These are phyloP conservation scores for Cajanus cajan DNA, from an alignment of 306 rosid genomes.

Conservation along the genomic window DNA sequence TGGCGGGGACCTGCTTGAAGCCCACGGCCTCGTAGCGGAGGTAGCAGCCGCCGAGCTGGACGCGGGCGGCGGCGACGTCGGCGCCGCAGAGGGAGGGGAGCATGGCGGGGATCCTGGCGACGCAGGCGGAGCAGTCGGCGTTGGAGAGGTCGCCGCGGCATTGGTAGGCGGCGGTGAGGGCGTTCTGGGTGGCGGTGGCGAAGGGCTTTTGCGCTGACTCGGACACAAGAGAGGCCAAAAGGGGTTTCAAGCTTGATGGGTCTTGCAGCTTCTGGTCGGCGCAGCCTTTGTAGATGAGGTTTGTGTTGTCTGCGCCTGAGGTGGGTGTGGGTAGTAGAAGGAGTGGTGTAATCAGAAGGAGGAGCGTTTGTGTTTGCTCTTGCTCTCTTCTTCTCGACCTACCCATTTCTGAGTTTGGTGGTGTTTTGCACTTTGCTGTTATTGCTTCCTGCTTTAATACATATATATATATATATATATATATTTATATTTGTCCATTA, in stretches of 20 bases:
- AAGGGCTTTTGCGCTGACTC: slow-evolving; percentile 55
- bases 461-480: too few species aligned
- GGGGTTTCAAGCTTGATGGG: slow-evolving; percentile 57
- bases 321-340: not conserved
- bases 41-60: slow-evolving; percentile 82
- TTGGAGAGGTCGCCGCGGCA: slow-evolving; percentile 84
- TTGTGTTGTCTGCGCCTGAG: slow-evolving; percentile 46
- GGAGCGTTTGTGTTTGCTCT: not conserved
- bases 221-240: slow-evolving; percentile 42
- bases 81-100: slow-evolving; percentile 56
- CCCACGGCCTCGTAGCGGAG: slow-evolving; percentile 69
- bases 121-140: slow-evolving; percentile 61
- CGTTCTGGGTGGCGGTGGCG: slow-evolving; percentile 48
- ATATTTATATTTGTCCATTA: too few species aligned
- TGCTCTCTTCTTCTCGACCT: slow-evolving; percentile 15
- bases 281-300: slow-evolving; percentile 75
- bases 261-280: slow-evolving; percentile 60
- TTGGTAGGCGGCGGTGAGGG: slow-evolving; percentile 64
- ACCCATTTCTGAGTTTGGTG: slow-evolving; percentile 47
- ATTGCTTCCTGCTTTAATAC: too few species aligned
- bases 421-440: too few species aligned
- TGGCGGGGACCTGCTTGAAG: slow-evolving; percentile 52
- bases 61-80: slow-evolving; percentile 58
- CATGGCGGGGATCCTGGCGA: slow-evolving; percentile 46
- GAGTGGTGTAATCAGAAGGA: not conserved